Conservation (phyloP, 2,329 filamentous ascomycete genomes). For the Lanzia echinophila region DNA sequence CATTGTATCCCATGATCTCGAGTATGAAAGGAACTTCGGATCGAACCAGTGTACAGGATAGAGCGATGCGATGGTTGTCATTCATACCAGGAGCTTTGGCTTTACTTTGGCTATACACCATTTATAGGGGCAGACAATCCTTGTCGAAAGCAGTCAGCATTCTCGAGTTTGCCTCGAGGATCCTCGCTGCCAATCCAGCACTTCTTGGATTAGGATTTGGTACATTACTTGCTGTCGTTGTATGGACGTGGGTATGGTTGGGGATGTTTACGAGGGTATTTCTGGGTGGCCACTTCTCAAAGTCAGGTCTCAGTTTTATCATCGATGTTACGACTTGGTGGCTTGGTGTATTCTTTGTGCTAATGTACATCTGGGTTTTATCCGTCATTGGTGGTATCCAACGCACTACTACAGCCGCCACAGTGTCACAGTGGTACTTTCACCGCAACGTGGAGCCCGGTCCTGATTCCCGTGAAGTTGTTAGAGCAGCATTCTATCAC, state of each 20-base stretch:
- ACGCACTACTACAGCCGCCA: constrained; percentile 84
- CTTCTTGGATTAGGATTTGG: constrained; percentile 78
- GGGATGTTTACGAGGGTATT: constrained; percentile 95
- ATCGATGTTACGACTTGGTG: constrained; percentile 90
- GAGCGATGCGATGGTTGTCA: constrained; percentile 80
- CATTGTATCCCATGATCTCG: constrained; percentile 81
- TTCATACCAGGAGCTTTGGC: constrained; percentile 68
- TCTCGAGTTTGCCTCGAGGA: constrained; percentile 84
- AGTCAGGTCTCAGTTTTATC: constrained; percentile 57
- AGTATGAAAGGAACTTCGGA: constrained; percentile 75
- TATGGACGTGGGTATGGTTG: constrained; percentile 95
- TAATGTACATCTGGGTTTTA: constrained; percentile 94
- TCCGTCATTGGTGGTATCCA: constrained; percentile 84
- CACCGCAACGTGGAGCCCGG: constrained; percentile 78
- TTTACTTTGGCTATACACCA: constrained; percentile 74
- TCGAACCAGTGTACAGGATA: constrained; percentile 77
- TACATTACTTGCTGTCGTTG: constrained; percentile 66
- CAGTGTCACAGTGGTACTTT: constrained; percentile 98
- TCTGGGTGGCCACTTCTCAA: constrained; percentile 78
- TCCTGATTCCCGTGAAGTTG: constrained; percentile 72
- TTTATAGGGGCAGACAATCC: constrained; percentile 72
- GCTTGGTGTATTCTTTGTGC: constrained; percentile 84
- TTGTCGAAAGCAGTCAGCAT: constrained; percentile 80
- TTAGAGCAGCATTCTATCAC: constrained; percentile 75
- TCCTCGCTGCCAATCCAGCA: constrained; percentile 77